These are phyloP conservation scores for Fusarium sublunatum DNA, from an alignment of 2,329 filamentous ascomycete species.

Conservation along the genomic window DNA sequence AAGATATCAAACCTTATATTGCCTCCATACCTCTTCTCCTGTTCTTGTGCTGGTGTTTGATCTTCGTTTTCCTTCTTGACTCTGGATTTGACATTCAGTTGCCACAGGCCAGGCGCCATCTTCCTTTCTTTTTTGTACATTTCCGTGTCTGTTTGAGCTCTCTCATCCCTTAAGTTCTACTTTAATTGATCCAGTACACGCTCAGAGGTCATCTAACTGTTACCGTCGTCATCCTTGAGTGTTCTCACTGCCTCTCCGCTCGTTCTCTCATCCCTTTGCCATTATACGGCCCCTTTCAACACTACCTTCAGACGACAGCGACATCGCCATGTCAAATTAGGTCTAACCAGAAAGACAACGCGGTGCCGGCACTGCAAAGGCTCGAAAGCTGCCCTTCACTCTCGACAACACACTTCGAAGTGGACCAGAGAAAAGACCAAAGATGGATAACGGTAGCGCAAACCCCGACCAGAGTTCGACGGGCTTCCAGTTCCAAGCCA, in stretches of 20 bases:
- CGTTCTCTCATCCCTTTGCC: neutral
- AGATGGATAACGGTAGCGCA: conserved; percentile 29
- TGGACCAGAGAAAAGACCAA: conserved; percentile 20
- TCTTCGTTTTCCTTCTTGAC: conserved; percentile 32
- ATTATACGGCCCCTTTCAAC: neutral
- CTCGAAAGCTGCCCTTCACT: conserved; percentile 35
- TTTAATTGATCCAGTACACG: conserved; percentile 15
- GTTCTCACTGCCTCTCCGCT: conserved; percentile 9
- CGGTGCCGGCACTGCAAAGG: conserved; percentile 46
- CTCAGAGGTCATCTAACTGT: conserved; percentile 7
- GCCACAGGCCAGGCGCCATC: conserved; percentile 39
- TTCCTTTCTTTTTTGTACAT: conserved; percentile 21
- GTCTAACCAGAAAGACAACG: conserved; percentile 30
- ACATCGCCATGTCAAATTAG: conserved; percentile 39
- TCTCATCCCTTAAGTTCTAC: conserved; percentile 12
- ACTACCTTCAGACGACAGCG: neutral
- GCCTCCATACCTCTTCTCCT: conserved; percentile 21
- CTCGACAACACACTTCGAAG: conserved; percentile 13
- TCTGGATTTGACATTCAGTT: conserved; percentile 34
- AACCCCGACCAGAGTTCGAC: conserved; percentile 20
- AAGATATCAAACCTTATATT: conserved; percentile 36
- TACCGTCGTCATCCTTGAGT: conserved; percentile 14
- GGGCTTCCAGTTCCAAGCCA: conserved; percentile 52
- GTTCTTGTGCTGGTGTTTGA: conserved; percentile 23
- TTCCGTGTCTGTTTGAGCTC: conserved; percentile 15